Percentiles rank a stretch among this genome's conserved stretches.
Conservation (phyloP, 116 monocot genomes). For the Zostera marina region DNA sequence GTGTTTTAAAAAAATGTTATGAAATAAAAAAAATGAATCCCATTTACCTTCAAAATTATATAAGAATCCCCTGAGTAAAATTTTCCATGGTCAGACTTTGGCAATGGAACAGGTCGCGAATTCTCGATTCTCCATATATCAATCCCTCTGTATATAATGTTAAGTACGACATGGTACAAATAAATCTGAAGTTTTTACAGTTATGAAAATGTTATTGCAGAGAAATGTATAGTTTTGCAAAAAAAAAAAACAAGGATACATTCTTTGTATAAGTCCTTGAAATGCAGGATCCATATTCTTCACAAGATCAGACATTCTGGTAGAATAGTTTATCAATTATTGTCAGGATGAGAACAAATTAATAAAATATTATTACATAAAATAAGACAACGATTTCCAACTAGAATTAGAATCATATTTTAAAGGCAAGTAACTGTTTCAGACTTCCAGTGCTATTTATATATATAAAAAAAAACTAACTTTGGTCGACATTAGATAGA, state of each 20-base stretch:
- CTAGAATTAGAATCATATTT: too few species aligned
- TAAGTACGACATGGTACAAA: constrained; percentile 21
- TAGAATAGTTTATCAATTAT: not conserved
- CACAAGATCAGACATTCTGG: constrained; percentile 33
- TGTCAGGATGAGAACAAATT: too few species aligned
- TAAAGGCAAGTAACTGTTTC: too few species aligned
- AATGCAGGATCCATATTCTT: constrained; percentile 80
- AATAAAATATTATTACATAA: too few species aligned
- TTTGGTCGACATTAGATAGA: too few species aligned
- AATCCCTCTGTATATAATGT: constrained; percentile 40
- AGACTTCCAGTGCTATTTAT: too few species aligned
- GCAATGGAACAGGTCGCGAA: constrained; percentile 81
- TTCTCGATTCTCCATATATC: constrained; percentile 97
- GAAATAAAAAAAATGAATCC: not conserved
- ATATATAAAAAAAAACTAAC: too few species aligned
- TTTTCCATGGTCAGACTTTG: constrained; percentile 82
- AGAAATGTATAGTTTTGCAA: too few species aligned
- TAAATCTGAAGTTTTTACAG: not conserved
- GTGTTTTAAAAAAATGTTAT: not conserved
- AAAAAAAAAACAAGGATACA: constrained; percentile 40
- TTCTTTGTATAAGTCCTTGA: constrained; percentile 66
- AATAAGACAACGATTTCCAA: too few species aligned
- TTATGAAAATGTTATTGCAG: too few species aligned
- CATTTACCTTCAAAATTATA: constrained; percentile 86
- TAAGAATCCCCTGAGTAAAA: constrained; percentile 99